Base-by-base conservation (phyloP, 148 eudicot species). In the Persicaria maculosa region DNA sequence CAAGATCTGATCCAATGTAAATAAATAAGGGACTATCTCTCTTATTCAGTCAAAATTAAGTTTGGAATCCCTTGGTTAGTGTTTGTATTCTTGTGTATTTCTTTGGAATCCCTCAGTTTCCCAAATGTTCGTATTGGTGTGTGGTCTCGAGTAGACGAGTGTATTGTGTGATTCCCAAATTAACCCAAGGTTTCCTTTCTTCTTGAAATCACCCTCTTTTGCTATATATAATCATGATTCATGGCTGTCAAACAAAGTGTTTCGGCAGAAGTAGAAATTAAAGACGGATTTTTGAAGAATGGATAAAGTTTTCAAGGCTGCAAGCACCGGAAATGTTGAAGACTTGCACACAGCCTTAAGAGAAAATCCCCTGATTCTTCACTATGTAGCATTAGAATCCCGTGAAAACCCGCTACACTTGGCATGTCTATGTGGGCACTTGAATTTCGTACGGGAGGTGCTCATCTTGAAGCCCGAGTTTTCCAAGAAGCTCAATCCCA, bases 361-460 rank as follows among this genome's bases (percentile, higher is more conserved):
- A 25, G 67, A 61, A 9, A 61, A 61, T 43, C 67, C 67, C 4
- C 6, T 61, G 40, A 61, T 61, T 6, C 67, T 61, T 61, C 14
- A 61, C 67, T 61, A 61, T 25, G 44, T 61, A 61, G 67, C 67
- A 61, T 25, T 61, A 17, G 67, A 61, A 61, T 10, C 6, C 14
- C 12, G 43, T 5, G 67, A 61, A 6, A 82, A 80, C 50, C 89
- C 86, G 2, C 57, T 84, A 50, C 88, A 84, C 61, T 59, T 79
- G 47, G 80, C 86, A 52, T 83, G 75, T 65, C 50, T 75, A 47
- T 79, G 80, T 7, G 86, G 88, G n/a, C 85, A 86, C 71, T 22
- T 82, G 19, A 77, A 72, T 72, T 83, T 83, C 50, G 77, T 77
- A 4, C 47, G 68, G 68, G 75, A 81, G 62, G 16, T 86, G 1